Evolutionary conservation across 495 filamentous ascomycete genomes (phyloP).

Genomic region (Rhypophila decipiens): DNA sequence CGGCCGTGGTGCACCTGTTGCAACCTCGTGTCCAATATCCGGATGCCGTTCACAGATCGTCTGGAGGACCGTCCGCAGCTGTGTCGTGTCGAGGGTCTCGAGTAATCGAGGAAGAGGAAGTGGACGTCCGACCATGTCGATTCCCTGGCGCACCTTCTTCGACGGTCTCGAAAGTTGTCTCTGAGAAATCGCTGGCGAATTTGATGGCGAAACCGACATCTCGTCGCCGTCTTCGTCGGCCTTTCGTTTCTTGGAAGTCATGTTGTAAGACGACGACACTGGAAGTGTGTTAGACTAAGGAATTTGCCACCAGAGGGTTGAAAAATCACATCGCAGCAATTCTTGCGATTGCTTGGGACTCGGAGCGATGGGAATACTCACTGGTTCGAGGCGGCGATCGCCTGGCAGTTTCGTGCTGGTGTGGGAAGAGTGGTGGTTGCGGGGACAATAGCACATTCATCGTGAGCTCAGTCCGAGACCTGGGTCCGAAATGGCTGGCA

Average conservation of each 20-base stretch:
- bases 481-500: conserved; percentile 4
- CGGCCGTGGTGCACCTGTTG: conserved; percentile 77
- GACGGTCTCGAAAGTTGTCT: conserved; percentile 57
- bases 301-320: not conserved
- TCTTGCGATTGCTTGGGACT: not conserved
- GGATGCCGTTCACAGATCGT: conserved; percentile 87
- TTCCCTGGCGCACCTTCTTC: conserved; percentile 49
- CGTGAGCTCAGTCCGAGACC: conserved; percentile 10
- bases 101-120: conserved; percentile 76
- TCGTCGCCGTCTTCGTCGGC: conserved; percentile 81
- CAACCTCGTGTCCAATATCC: conserved; percentile 70
- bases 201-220: conserved; percentile 80
- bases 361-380: conserved; percentile 32
- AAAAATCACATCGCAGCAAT: conserved; percentile 3
- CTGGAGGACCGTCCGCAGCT: conserved; percentile 74
- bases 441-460: conserved; percentile 49
- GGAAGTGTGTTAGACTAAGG: conserved; percentile 15
- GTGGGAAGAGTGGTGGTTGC: conserved; percentile 65
- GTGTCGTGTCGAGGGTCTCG: conserved; percentile 80
- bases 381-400: conserved; percentile 65
- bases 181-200: conserved; percentile 65
- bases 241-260: conserved; percentile 71
- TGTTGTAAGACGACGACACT: conserved; percentile 54
- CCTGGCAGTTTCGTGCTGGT: conserved; percentile 66
- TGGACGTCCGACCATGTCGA: conserved; percentile 70